A percentile compares a stretch with the other conserved stretches of the same genome.
phyloP scores from a whole-genome alignment of 2,329 filamentous ascomycete species.

The Talaromyces atroroseus region DNA sequence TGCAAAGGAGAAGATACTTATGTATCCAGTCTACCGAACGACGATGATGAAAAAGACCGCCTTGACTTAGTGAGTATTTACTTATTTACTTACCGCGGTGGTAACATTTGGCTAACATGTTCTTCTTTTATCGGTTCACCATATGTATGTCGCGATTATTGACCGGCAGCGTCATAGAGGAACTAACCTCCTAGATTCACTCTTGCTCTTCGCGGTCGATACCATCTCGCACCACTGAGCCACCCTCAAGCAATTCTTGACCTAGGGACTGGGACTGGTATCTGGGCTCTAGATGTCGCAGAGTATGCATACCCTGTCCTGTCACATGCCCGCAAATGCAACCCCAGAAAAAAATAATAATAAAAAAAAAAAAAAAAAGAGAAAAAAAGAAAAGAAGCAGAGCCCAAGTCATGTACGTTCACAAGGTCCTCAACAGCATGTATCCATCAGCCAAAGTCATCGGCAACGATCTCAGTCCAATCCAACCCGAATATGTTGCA shows the following conservation, averaged over 20 bases:
- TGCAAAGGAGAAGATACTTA: too few species aligned
- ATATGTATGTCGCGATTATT: too few species aligned
- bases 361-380: too few species aligned
- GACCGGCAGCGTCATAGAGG: constrained; percentile 5
- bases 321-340: neutral
- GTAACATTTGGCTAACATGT: too few species aligned
- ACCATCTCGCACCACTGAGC: constrained; percentile 7
- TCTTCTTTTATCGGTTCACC: too few species aligned
- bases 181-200: constrained; percentile 12
- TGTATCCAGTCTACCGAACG: too few species aligned
- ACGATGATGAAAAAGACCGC: too few species aligned
- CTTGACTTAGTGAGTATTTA: too few species aligned
- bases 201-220: constrained; percentile 15
- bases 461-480: constrained; percentile 10
- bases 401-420: too few species aligned
- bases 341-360: too few species aligned
- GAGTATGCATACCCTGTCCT: neutral
- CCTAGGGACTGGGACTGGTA: constrained; percentile 5
- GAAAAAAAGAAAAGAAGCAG: too few species aligned
- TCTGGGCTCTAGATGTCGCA: constrained; percentile 9
- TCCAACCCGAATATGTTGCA: constrained; percentile 2
- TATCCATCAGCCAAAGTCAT: constrained; percentile 11
- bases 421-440: neutral
- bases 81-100: too few species aligned
- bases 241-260: constrained; percentile 10